Conservation (phyloP, 1,139 yeast genomes). For the Saccharomyces hybrid region DNA sequence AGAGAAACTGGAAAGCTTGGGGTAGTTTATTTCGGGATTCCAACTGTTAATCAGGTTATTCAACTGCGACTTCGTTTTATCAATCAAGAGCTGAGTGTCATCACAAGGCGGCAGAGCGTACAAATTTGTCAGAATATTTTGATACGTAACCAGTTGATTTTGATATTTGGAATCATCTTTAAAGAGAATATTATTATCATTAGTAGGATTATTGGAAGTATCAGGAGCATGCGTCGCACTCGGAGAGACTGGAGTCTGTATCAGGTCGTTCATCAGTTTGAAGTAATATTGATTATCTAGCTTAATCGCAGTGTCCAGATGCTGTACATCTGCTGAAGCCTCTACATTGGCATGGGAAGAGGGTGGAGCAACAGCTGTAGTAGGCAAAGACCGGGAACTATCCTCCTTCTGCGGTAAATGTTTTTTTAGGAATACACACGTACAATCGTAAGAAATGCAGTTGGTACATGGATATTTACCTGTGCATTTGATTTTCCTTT, state of each 20-base stretch:
- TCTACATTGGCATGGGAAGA: neutral
- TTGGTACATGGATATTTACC: conserved; percentile 36
- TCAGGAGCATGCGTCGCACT: neutral
- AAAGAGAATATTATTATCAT: neutral
- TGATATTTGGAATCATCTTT: neutral
- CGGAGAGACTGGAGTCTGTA: neutral
- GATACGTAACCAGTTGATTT: neutral
- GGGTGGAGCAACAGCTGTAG: neutral
- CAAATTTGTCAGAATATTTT: neutral
- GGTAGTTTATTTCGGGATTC: conserved; percentile 17
- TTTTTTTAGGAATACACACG: conserved; percentile 16
- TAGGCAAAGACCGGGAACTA: neutral
- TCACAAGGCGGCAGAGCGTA: neutral
- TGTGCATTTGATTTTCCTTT: conserved; percentile 55
- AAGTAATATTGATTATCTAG: neutral
- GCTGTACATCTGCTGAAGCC: neutral
- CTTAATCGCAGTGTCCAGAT: neutral
- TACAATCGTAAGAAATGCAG: conserved; percentile 28
- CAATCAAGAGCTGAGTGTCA: conserved; percentile 7
- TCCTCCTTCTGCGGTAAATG: neutral
- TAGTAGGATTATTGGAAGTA: neutral
- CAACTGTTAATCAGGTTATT: conserved; percentile 13
- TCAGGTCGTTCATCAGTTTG: neutral
- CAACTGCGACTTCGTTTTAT: conserved; percentile 14
- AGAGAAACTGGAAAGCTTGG: conserved; percentile 3